Conservation (phyloP, 2,329 filamentous ascomycete species). For the Colletotrichum sp. region DNA sequence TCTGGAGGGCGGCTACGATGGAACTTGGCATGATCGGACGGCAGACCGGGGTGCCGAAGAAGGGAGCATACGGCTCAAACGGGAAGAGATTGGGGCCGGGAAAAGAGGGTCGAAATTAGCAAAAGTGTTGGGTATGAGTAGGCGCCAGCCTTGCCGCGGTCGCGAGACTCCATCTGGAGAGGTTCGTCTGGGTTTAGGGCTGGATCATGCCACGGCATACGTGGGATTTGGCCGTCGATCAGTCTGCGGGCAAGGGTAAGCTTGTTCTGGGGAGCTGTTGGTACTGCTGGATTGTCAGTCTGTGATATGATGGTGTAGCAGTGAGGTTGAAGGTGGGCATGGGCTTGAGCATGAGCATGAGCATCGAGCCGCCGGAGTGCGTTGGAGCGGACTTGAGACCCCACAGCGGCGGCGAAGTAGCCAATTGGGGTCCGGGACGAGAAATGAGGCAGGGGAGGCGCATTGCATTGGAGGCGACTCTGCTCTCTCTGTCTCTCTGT, state of each 20-base stretch:
- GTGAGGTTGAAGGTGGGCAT: neutral
- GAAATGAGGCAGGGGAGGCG: conserved; percentile 17
- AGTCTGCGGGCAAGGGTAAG: neutral
- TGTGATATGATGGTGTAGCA: neutral
- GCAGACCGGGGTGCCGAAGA: conserved; percentile 14
- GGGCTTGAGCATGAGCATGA: neutral
- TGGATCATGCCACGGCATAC: conserved; percentile 8
- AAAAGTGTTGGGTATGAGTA: conserved; percentile 34
- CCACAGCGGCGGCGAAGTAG: conserved; percentile 1
- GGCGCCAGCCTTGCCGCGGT: conserved; percentile 36
- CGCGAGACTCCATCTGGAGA: neutral
- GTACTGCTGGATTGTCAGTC: neutral
- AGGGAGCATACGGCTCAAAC: neutral
- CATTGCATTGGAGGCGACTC: conserved; percentile 5
- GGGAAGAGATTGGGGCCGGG: conserved; percentile 18
- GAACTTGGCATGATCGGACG: conserved; percentile 17
- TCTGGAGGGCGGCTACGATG: conserved; percentile 24
- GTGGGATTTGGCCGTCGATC: neutral
- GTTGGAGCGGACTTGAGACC: neutral
- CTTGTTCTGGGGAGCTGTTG: neutral
- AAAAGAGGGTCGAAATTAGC: conserved; percentile 34
- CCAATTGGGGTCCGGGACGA: conserved; percentile 1
- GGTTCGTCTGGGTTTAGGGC: neutral
- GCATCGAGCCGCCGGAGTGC: neutral
- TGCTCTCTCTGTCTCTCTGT: neutral